Evolutionary conservation across 2,329 filamentous ascomycete species (phyloP), one percentile per base, ranked within the genome.

Genomic region (Phialemonium atrogriseum): DNA sequence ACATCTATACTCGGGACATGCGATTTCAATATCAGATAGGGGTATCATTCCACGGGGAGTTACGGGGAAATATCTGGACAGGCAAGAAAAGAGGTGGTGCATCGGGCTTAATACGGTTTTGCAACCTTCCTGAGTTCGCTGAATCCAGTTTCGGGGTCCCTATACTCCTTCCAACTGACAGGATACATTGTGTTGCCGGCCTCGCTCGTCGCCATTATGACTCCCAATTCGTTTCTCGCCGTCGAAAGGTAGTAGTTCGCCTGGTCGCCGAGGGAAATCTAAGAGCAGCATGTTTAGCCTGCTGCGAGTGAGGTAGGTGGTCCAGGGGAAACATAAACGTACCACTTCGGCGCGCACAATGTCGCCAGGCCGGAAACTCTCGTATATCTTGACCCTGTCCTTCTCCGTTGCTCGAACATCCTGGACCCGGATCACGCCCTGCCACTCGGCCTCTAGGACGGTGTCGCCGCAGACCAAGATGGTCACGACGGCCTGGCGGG

Each of bases 321-420:
- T 8, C 5, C 7, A 36, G 22, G 12, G 12, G 18, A 31, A 22
- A 17, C 10, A 16, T 5, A 27, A 19, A 66, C 75, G 60, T 49
- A 86, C 80, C 49, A 98, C 87, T 34, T 80, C 73, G 5, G 86
- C 91, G 30, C 85, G 66, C 31, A 98, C 84, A 43, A 96, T 77
- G 62, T 98, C 91, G 0, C 91, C 91, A 0, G 93, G 88, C 43
- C 87, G 73, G 53, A 96, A 96, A 49, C 81, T 84, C 55, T 94
- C 87, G 44, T 85, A 80, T 41, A 96, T 84, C 54, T 83, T 85
- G 25, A 95, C 85, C 46, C 85, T 84, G 54, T 96, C 91, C 62
- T 95, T 94, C 62, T 98, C 91, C 12, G 91, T 94, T 4, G 87
- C 86, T 34, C 91, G 73, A 20, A 98, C 85, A 52, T 98, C 91